phyloP scores from a whole-genome alignment of 257 asterid genomes.

The Salvia hispanica region DNA sequence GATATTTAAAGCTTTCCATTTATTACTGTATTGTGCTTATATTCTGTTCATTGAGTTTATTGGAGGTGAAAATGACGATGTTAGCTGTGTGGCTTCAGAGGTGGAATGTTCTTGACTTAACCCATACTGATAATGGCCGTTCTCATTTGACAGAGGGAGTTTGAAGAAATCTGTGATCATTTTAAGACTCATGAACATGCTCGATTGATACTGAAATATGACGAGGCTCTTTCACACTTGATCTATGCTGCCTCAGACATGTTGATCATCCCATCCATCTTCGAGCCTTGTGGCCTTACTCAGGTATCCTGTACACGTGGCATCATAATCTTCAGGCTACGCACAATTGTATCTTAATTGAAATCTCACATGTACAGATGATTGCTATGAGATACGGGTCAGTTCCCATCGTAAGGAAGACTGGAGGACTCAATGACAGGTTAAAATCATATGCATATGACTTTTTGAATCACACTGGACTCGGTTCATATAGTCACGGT shows the following conservation, averaged over 20 bases:
- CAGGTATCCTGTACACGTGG: conserved; percentile 58
- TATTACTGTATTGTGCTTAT: background rate
- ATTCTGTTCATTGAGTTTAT: background rate
- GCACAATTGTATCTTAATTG: conserved; percentile 20
- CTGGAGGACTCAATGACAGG: conserved; percentile 99
- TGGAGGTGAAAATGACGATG: no score
- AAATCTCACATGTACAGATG: conserved; percentile 56
- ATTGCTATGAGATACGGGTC: conserved; percentile 98
- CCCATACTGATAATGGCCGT: conserved; percentile 23
- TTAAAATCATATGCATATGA: conserved; percentile 28
- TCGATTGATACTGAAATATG: conserved; percentile 79
- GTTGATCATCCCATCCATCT: conserved; percentile 90
- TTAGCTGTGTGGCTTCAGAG: background rate
- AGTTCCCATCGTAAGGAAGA: conserved; percentile 84
- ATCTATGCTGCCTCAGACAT: conserved; percentile 95
- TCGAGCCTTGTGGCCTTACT: conserved; percentile 98
- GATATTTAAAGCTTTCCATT: background rate
- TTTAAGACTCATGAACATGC: conserved; percentile 69
- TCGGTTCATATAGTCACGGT: conserved; percentile 19
- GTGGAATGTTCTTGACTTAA: conserved; percentile 17
- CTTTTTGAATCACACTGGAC: conserved; percentile 5
- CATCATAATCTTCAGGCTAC: conserved; percentile 11
- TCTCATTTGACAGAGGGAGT: conserved; percentile 71
- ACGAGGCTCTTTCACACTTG: conserved; percentile 80
- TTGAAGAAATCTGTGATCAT: conserved; percentile 71